Evolutionary conservation across 2,329 filamentous ascomycete genomes (phyloP), one percentile per base, ranked within the genome.

Genomic region (Cytospora mali): DNA sequence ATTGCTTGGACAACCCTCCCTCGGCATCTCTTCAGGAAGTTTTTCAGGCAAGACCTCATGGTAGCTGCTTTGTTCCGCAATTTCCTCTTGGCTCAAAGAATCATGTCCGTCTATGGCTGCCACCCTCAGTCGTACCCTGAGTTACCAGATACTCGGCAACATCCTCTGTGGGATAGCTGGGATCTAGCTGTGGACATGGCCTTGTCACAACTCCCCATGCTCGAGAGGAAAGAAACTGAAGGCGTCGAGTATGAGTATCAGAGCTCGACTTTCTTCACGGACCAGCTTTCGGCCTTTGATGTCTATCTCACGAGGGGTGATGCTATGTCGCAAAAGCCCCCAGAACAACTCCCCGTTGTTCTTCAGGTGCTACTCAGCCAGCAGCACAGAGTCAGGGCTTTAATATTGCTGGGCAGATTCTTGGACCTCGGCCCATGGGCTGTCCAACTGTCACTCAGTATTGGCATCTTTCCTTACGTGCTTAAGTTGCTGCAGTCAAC

Each of bases 401-500:
- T 99, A 66, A 96, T 99, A 58, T 80, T 99, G 7, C 83, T 99
- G 0, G 95, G 93, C 62, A 92, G 93, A 68, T 99, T 99, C 75
- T 81, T 99, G 23, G 95, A 99, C 71, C 84, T 98, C 46, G 95
- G 95, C 0, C 95, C 95, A 0, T 99, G 95, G 95, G 96, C 95
- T 31, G 95, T 99, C n/a, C 95, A 98, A 74, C 86, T 99, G 48
- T 95, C 95, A 18, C 83, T 99, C 18, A 97, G 93, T 75, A 99
- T 99, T 66, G 95, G 95, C 27, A 99, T 99, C 66, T 99, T 99
- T 75, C 95, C 95, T 0, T 99, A 99, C 72, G 95, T 99, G n/a
- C 80, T 99, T 35, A 99, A 99, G 76, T 81, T 99, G 28, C 80
- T 99, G 21, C 95, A 99, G 74, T 98, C 95, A 5, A 94, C 96